Evolutionary conservation across 164 flowering plant genomes (phyloP).

Genomic region (Macadamia integrifolia): DNA sequence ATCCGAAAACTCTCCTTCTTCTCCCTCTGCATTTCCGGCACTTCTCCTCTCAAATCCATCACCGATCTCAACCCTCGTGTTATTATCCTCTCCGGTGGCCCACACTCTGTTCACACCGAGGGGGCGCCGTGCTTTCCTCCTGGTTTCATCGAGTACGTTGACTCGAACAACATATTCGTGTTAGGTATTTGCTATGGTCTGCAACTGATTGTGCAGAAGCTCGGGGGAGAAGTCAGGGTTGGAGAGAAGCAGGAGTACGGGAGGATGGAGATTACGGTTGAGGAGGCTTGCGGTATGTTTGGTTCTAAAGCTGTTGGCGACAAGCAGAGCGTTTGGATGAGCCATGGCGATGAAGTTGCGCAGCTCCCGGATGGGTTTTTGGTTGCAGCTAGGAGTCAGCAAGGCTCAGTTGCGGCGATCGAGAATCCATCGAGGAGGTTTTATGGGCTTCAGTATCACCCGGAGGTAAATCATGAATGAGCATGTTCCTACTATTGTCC

Average conservation of each 20-base stretch:
- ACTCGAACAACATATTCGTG: slow-evolving; percentile 49
- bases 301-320: slow-evolving; percentile 43
- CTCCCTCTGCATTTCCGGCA: slow-evolving; percentile 86
- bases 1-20: slow-evolving; percentile 68
- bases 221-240: slow-evolving; percentile 68
- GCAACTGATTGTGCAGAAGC: slow-evolving; percentile 77
- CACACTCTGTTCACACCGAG: slow-evolving; percentile 76
- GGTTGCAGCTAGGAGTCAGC: slow-evolving; percentile 68
- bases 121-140: slow-evolving; percentile 60
- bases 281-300: slow-evolving; percentile 39
- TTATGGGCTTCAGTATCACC: no score
- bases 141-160: slow-evolving; percentile 72
- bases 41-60: slow-evolving; percentile 28
- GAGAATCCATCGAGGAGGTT: slow-evolving; percentile 28
- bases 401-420: slow-evolving; percentile 72
- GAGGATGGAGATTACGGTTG: slow-evolving; percentile 75
- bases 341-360: slow-evolving; percentile 88
- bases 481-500: not conserved
- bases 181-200: slow-evolving; percentile 90
- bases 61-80: slow-evolving; percentile 51
- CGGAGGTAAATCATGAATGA: slow-evolving; percentile 51
- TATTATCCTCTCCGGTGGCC: slow-evolving; percentile 90
- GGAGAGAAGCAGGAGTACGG: slow-evolving; percentile 92
- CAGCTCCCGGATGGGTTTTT: slow-evolving; percentile 69
- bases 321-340: slow-evolving; percentile 90